Evolutionary conservation across 768 basidiomycete species (phyloP), one percentile per base, ranked within the genome.

Genomic region (Tylopilus felleus): DNA sequence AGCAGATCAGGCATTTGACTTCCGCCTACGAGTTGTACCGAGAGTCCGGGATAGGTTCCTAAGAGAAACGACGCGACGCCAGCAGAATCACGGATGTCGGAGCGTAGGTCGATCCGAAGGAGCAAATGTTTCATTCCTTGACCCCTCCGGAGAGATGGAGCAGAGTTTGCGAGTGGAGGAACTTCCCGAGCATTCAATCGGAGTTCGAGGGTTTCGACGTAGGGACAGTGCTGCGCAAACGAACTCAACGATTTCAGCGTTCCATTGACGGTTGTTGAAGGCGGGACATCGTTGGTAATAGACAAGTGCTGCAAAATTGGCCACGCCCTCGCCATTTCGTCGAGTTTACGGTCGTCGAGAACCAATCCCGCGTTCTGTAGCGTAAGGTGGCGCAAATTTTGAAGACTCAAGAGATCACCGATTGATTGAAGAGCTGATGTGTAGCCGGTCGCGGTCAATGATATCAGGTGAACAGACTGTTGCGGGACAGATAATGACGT

Each of bases 171-270:
- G 4, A 42, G 19, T 1, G 48, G 16, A 5, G 63, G 64, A 36
- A 64, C 52, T 17, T 62, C 50, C 16, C 60, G 54, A 9, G 63
- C 60, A 14, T 65, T 56, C 50, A 64, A 16, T 16, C 60, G 54
- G n/a, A 65, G 44, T 22, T 55, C 63, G 0, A 65, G 10, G 9
- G 5, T 40, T 35, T 59, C 57, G 21, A 64, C 39, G 16, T 59
- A 55, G 14, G 63, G 63, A 43, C 60, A 65, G 8, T 62, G 43
- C 22, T 50, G 49, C 8, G 48, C 39, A 25, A 64, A 52, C 19
- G 48, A 57, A 16, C 8, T 17, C 19, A 63, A 21, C 21, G 62
- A 53, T 14, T 41, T 57, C 28, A 62, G 6, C 6, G 61, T 62
- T 1, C 36, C 51, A 10, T 60, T 43, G 21, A 51, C 31, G 22